Percentiles rank a stretch among this genome's conserved stretches.
Evolutionary conservation across 805 yeast species (phyloP).

Genomic region (Dipodascus geniculatus): DNA sequence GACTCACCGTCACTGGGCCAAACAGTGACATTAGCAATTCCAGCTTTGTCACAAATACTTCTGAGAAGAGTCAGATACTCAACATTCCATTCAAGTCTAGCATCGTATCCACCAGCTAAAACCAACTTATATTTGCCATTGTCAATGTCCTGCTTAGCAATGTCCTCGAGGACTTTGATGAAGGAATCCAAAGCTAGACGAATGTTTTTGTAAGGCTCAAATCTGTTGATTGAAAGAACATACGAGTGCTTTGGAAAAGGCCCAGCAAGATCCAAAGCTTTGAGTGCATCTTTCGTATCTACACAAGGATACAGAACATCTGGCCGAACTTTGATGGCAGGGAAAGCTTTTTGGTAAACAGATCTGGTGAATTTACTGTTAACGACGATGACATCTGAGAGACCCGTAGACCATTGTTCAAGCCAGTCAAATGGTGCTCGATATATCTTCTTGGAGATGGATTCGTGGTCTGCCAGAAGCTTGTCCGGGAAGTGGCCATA

Average conservation of each 20-base stretch:
- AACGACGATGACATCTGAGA: conserved; percentile 73
- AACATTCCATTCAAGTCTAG: conserved; percentile 62
- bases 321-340: conserved; percentile 28
- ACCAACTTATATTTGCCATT: conserved; percentile 35
- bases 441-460: conserved; percentile 48
- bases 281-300: conserved; percentile 27
- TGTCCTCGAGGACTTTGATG: conserved; percentile 30
- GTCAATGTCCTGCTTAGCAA: conserved; percentile 27
- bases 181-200: conserved; percentile 66
- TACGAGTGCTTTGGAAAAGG: not conserved
- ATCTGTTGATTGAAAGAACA: conserved; percentile 67
- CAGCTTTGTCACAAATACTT: conserved; percentile 32
- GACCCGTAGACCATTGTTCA: conserved; percentile 70
- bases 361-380: conserved; percentile 75
- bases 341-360: conserved; percentile 57
- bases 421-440: conserved; percentile 73
- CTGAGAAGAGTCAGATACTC: conserved; percentile 54
- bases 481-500: conserved; percentile 97
- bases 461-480: conserved; percentile 49
- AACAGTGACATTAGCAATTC: conserved; percentile 36
- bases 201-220: conserved; percentile 76
- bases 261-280: not conserved
- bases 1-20: conserved; percentile 14
- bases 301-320: conserved; percentile 74
- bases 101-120: conserved; percentile 87